These are phyloP conservation scores for Tubosaeta brunneosetosa DNA, from an alignment of 768 basidiomycete species.

Conservation along the genomic window DNA sequence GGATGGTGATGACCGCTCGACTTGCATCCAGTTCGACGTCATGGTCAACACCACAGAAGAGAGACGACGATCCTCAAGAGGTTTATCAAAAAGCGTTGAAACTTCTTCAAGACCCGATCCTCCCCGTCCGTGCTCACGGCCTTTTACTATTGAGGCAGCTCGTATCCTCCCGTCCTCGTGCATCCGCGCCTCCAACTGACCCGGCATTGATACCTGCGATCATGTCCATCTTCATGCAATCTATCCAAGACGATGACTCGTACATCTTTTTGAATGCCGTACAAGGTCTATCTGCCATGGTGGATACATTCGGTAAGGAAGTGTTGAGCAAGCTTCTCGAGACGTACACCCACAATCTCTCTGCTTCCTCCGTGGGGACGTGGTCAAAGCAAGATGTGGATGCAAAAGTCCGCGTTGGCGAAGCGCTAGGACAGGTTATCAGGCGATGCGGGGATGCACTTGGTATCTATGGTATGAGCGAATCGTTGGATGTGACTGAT, in stretches of 20 bases:
- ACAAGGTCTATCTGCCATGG: conserved; percentile 85
- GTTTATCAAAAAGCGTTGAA: conserved; percentile 85
- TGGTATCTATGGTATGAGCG: conserved; percentile 53
- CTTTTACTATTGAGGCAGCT: conserved; percentile 77
- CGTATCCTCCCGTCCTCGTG: conserved; percentile 38
- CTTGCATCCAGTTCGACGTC: conserved; percentile 54
- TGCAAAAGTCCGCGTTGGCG: conserved; percentile 70
- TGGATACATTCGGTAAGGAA: conserved; percentile 61
- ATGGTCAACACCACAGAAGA: conserved; percentile 14
- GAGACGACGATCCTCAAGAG: conserved; percentile 42
- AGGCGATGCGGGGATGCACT: conserved; percentile 67
- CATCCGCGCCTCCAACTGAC: conserved; percentile 34
- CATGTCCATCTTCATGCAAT: conserved; percentile 79
- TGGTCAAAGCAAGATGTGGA: conserved; percentile 66
- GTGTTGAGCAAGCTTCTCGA: conserved; percentile 64
- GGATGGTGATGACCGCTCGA: conserved; percentile 80
- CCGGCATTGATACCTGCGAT: conserved; percentile 75
- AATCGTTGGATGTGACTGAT: not conserved
- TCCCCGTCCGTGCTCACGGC: conserved; percentile 94
- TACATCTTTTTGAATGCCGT: conserved; percentile 92
- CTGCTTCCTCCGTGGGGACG: conserved; percentile 30
- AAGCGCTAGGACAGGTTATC: conserved; percentile 78
- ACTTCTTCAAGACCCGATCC: conserved; percentile 83
- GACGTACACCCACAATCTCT: conserved; percentile 57
- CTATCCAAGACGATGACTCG: conserved; percentile 89